Conservation (phyloP, 2,329 filamentous ascomycete species). For the Fusarium setosum region DNA sequence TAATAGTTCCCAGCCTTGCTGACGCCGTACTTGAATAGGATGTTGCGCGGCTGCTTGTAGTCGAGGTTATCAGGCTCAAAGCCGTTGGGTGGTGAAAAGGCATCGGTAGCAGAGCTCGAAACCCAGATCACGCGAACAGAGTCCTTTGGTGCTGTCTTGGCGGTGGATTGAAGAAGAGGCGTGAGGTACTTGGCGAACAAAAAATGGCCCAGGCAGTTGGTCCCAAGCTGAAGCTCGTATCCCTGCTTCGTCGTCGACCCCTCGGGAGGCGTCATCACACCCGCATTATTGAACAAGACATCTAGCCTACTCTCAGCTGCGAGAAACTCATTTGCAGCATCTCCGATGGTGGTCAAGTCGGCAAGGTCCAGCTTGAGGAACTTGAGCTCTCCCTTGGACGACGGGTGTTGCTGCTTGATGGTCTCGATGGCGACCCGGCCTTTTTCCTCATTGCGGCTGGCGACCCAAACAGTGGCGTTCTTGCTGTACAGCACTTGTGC, state of each 20-base stretch:
- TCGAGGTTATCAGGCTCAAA: slow-evolving; percentile 45
- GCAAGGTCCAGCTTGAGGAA: slow-evolving; percentile 59
- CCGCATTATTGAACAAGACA: slow-evolving; percentile 59
- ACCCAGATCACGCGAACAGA: slow-evolving; percentile 47
- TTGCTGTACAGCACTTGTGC: slow-evolving; percentile 63
- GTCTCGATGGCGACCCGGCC: slow-evolving; percentile 56
- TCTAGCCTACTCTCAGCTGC: slow-evolving; percentile 48
- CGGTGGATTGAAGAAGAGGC: slow-evolving; percentile 50
- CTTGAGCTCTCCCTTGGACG: slow-evolving; percentile 53
- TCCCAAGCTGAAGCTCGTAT: slow-evolving; percentile 56
- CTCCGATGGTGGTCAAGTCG: slow-evolving; percentile 50
- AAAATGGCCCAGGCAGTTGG: slow-evolving; percentile 55
- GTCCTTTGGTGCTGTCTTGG: slow-evolving; percentile 46
- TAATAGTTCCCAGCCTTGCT: slow-evolving; percentile 48
- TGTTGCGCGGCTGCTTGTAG: slow-evolving; percentile 37
- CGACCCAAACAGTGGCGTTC: slow-evolving; percentile 67
- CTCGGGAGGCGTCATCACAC: slow-evolving; percentile 54
- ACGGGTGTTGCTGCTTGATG: slow-evolving; percentile 52
- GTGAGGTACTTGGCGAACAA: slow-evolving; percentile 54
- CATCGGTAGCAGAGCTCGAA: slow-evolving; percentile 45
- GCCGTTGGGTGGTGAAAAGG: slow-evolving; percentile 33
- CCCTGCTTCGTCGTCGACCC: slow-evolving; percentile 54
- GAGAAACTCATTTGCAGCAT: slow-evolving; percentile 47
- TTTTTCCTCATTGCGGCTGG: slow-evolving; percentile 59
- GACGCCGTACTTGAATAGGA: slow-evolving; percentile 43